phyloP scores from a whole-genome alignment of 345 rosid species.

The Physaria fendleri region DNA sequence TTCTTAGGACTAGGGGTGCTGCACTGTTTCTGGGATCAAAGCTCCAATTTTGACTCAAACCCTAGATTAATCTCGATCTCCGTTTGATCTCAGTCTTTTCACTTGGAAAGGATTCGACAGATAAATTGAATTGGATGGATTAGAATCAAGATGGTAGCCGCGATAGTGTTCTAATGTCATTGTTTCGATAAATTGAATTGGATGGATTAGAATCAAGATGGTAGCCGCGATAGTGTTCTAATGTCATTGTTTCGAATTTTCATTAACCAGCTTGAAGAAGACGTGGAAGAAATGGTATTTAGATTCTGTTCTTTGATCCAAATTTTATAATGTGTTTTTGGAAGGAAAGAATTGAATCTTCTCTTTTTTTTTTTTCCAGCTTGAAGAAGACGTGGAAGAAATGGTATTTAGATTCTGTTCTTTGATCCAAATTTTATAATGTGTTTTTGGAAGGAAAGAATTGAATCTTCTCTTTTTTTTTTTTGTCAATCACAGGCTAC shows the following conservation, averaged over 20 bases:
- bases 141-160: slow-evolving; percentile 18
- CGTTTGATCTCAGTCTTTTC: not conserved
- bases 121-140: too few species aligned
- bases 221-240: slow-evolving; percentile 29
- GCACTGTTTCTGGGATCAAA: not conserved
- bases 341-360: not conserved
- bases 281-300: slow-evolving; percentile 56
- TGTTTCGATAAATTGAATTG: slow-evolving; percentile 37
- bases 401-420: slow-evolving; percentile 38
- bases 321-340: not conserved
- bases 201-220: too few species aligned
- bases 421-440: not conserved
- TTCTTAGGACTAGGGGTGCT: not conserved
- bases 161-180: slow-evolving; percentile 47
- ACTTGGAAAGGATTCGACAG: not conserved
- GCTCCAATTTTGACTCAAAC: not conserved
- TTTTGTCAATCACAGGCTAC: slow-evolving; percentile 57
- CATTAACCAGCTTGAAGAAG: slow-evolving; percentile 47
- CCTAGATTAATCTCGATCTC: not conserved
- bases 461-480: not conserved
- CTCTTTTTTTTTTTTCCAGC: slow-evolving; percentile 17
- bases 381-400: slow-evolving; percentile 47
- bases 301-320: not conserved
- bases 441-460: too few species aligned
- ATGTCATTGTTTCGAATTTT: slow-evolving; percentile 58